Percentiles rank a stretch among this genome's conserved stretches.
phyloP scores from a whole-genome alignment of 345 rosid genomes.

The Eucalyptus brandiana region DNA sequence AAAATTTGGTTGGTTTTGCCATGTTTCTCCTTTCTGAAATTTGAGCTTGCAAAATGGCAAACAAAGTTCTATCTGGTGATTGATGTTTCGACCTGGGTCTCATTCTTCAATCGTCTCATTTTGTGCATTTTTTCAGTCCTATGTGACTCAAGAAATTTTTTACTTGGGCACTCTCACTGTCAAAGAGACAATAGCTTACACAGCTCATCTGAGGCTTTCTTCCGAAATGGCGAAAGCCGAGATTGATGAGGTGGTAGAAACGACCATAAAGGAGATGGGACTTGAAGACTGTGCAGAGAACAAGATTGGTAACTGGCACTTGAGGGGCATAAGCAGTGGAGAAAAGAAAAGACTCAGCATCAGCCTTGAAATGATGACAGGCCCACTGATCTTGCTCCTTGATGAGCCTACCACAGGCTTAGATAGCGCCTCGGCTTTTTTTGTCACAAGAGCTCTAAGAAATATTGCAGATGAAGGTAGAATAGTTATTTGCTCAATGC shows the following conservation, averaged over 20 bases:
- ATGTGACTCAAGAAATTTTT: constrained; percentile 35
- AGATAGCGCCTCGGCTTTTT: constrained; percentile 35
- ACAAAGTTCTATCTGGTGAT: neutral
- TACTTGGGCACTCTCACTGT: constrained; percentile 32
- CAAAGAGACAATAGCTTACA: constrained; percentile 28
- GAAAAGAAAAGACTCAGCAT: constrained; percentile 42
- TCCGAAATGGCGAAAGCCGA: constrained; percentile 12
- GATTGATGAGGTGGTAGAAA: constrained; percentile 28
- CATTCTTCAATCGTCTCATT: neutral
- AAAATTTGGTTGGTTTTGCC: neutral
- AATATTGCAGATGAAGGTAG: constrained; percentile 1
- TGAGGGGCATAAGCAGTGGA: constrained; percentile 38
- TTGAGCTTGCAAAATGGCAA: neutral
- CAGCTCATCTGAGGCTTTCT: constrained; percentile 40
- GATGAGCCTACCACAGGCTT: constrained; percentile 45
- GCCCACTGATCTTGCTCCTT: constrained; percentile 33
- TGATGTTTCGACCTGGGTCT: neutral
- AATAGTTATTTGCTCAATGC: constrained; percentile 25
- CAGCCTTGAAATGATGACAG: constrained; percentile 32
- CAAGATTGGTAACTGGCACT: constrained; percentile 31
- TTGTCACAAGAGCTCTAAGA: constrained; percentile 13
- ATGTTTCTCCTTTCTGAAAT: neutral
- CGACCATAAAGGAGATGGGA: constrained; percentile 42
- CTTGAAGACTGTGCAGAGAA: constrained; percentile 19
- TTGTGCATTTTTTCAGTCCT: constrained; percentile 11